A percentile compares a stretch with the other conserved stretches of the same genome.
Evolutionary conservation across 169 alveolate species (phyloP).

Genomic region (Cryptosporidium andersoni): DNA sequence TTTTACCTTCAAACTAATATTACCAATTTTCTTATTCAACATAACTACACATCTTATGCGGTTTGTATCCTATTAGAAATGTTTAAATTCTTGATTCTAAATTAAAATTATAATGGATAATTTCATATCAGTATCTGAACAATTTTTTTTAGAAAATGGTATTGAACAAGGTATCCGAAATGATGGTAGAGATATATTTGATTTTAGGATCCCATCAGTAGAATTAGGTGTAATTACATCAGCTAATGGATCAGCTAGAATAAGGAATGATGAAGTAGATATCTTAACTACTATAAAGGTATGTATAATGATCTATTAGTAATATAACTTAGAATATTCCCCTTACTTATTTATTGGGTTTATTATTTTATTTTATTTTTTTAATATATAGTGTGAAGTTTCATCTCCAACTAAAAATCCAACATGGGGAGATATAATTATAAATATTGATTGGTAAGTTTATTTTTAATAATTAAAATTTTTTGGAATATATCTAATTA

Average conservation of each 20-base stretch:
- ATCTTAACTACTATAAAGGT: constrained; percentile 50
- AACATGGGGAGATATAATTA: constrained; percentile 20
- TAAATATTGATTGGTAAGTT: constrained; percentile 68
- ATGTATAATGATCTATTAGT: neutral
- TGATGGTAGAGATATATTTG: constrained; percentile 56
- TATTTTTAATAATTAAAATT: neutral
- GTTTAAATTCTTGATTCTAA: too few relatives aligned
- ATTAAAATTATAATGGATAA: constrained; percentile 2
- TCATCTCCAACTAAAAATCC: constrained; percentile 9
- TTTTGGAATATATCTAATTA: neutral
- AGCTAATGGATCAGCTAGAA: constrained; percentile 57
- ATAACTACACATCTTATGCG: too few relatives aligned
- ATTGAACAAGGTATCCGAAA: constrained; percentile 67
- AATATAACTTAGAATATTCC: neutral
- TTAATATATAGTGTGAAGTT: constrained; percentile 46
- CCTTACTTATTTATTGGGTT: neutral
- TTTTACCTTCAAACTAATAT: too few relatives aligned
- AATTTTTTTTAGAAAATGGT: constrained; percentile 44
- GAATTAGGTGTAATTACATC: constrained; percentile 58
- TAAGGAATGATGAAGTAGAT: constrained; percentile 55
- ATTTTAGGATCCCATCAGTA: constrained; percentile 25
- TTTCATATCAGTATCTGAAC: constrained; percentile 52
- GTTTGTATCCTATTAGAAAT: too few relatives aligned
- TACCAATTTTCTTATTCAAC: too few relatives aligned
- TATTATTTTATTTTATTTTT: neutral